phyloP scores from a whole-genome alignment of 2,329 filamentous ascomycete genomes.

The Aureobasidium uvarum region DNA sequence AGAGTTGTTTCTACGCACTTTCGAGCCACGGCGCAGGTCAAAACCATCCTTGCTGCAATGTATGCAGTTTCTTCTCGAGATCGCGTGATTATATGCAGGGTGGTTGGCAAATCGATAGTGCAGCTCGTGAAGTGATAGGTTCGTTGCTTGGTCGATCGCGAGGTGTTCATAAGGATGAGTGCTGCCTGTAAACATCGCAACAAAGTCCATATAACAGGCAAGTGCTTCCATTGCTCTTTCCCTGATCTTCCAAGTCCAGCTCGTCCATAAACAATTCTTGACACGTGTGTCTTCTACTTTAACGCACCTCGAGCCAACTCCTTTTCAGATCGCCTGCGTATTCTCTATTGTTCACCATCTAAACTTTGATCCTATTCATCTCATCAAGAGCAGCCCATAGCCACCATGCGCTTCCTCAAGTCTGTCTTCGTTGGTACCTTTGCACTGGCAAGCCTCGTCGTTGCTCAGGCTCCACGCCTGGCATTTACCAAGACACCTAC shows the following conservation, averaged over 20 bases:
- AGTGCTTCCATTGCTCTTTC: slow-evolving; percentile 1
- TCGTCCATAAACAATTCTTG: not conserved
- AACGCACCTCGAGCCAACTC: not conserved
- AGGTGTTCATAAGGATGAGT: not conserved
- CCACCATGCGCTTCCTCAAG: slow-evolving; percentile 43
- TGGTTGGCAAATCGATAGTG: slow-evolving; percentile 6
- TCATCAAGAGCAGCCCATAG: not conserved
- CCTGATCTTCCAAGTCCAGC: not conserved
- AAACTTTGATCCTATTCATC: slow-evolving; percentile 12
- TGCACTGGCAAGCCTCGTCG: slow-evolving; percentile 46
- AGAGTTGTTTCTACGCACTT: not conserved
- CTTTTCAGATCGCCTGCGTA: not conserved
- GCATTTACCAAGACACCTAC: slow-evolving; percentile 54
- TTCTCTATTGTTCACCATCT: not conserved
- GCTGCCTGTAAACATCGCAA: not conserved
- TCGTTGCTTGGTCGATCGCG: slow-evolving; percentile 7
- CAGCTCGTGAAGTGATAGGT: not conserved
- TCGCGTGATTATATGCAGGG: slow-evolving; percentile 21
- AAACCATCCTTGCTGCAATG: slow-evolving; percentile 7
- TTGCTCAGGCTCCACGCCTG: slow-evolving; percentile 49
- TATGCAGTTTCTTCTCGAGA: not conserved
- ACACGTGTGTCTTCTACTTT: not conserved
- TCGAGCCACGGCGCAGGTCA: slow-evolving; percentile 14
- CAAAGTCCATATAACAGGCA: slow-evolving; percentile 3
- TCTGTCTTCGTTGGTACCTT: slow-evolving; percentile 47